Evolutionary conservation across 495 filamentous ascomycete genomes (phyloP).

Genomic region (Eremomyces bilateralis): DNA sequence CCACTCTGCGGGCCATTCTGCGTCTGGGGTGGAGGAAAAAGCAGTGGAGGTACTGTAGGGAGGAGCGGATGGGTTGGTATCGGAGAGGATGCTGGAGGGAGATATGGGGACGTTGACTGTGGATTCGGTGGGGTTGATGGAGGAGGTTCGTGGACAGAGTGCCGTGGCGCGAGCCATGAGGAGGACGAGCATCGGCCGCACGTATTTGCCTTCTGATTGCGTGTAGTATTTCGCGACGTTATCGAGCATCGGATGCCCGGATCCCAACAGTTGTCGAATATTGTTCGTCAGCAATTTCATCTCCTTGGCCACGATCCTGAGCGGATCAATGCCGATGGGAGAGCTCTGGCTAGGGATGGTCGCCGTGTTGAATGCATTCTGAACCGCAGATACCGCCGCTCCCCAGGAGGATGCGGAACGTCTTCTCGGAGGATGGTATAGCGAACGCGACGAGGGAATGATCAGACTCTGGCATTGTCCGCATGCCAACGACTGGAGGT

Average conservation of each 20-base stretch:
- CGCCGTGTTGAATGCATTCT: constrained; percentile 47
- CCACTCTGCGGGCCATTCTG: constrained; percentile 26
- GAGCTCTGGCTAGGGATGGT: constrained; percentile 16
- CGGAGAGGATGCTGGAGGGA: constrained; percentile 47
- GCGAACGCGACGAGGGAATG: background rate
- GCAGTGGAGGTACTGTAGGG: constrained; percentile 12
- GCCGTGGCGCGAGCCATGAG: constrained; percentile 90
- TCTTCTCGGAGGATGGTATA: constrained; percentile 14
- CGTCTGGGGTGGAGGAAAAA: constrained; percentile 28
- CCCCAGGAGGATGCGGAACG: constrained; percentile 33
- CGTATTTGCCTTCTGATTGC: constrained; percentile 87
- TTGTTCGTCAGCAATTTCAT: constrained; percentile 85
- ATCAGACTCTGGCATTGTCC: background rate
- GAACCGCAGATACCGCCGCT: constrained; percentile 56
- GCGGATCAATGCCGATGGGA: constrained; percentile 21
- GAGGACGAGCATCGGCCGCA: constrained; percentile 79
- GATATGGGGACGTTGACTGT: constrained; percentile 59
- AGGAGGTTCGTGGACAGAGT: constrained; percentile 40
- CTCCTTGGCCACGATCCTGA: constrained; percentile 65
- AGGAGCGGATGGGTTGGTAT: constrained; percentile 44
- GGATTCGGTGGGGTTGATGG: constrained; percentile 3
- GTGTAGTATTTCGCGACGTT: constrained; percentile 97
- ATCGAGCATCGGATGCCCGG: constrained; percentile 81
- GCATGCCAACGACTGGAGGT: background rate
- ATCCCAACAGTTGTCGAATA: constrained; percentile 69